Conservation (phyloP, 2,329 filamentous ascomycete species). For the Hypoxylon sp. region DNA sequence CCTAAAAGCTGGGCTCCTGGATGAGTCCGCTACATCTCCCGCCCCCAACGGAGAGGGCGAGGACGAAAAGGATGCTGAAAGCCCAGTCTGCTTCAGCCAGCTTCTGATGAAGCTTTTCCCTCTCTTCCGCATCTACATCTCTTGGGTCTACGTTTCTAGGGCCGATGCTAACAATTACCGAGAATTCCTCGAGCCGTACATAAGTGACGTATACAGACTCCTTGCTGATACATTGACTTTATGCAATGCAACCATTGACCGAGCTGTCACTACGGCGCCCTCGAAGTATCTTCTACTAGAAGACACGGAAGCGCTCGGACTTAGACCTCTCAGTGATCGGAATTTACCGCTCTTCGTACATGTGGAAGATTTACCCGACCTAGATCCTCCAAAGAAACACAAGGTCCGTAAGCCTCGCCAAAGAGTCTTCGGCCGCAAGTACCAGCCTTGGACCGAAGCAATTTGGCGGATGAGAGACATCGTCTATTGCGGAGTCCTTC, state of each 20-base stretch:
- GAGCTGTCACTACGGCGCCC: constrained; percentile 54
- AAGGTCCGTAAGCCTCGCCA: constrained; percentile 59
- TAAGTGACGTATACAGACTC: constrained; percentile 63
- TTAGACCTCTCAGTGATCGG: constrained; percentile 49
- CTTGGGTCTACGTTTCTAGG: constrained; percentile 66
- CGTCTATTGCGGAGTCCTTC: constrained; percentile 64
- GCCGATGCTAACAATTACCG: constrained; percentile 63
- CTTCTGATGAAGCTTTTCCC: constrained; percentile 63
- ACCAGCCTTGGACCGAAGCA: constrained; percentile 56
- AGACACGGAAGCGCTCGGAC: constrained; percentile 57
- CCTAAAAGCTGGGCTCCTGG: constrained; percentile 77
- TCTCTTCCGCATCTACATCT: constrained; percentile 66
- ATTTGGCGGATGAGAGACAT: constrained; percentile 65
- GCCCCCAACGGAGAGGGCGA: constrained; percentile 46
- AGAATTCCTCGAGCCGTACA: constrained; percentile 61
- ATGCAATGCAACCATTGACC: constrained; percentile 62
- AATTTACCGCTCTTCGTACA: constrained; percentile 52
- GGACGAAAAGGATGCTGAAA: constrained; percentile 42
- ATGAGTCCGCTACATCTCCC: constrained; percentile 53
- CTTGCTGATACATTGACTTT: constrained; percentile 64
- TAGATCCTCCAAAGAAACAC: constrained; percentile 55
- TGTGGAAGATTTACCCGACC: constrained; percentile 39
- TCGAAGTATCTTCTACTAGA: constrained; percentile 67
- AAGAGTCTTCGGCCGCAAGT: constrained; percentile 53
- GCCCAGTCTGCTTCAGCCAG: constrained; percentile 55